A percentile compares a stretch with the other conserved stretches of the same genome.
Conservation (phyloP, 208 protist genomes). For the Wallacemonas sp. region DNA sequence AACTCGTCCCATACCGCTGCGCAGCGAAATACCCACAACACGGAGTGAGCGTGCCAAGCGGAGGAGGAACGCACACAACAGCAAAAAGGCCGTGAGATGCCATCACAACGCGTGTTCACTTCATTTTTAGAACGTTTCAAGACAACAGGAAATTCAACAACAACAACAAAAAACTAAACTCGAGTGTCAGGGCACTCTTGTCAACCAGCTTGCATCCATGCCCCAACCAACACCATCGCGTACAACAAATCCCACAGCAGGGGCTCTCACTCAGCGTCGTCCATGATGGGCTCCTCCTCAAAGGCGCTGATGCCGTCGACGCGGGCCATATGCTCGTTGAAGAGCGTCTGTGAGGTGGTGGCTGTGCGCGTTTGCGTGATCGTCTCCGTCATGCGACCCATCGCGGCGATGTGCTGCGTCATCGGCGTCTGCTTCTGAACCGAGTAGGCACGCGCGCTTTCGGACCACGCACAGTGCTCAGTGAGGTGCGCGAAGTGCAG, state of each 20-base stretch:
- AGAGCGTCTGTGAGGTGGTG: conserved; percentile 61
- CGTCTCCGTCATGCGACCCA: conserved; percentile 89
- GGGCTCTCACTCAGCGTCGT: conserved; percentile 63
- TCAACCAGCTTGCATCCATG: too few species aligned
- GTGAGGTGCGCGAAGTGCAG: conserved; percentile 75
- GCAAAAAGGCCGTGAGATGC: neutral
- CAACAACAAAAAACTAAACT: neutral
- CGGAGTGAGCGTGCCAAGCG: too few species aligned
- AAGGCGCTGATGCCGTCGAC: conserved; percentile 80
- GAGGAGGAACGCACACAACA: too few species aligned
- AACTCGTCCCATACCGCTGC: too few species aligned
- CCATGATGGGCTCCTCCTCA: conserved; percentile 77
- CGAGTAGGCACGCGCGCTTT: conserved; percentile 70
- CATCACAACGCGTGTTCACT: too few species aligned
- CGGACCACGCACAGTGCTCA: conserved; percentile 82
- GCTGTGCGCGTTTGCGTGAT: conserved; percentile 69
- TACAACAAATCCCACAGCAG: too few species aligned
- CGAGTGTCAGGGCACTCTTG: too few species aligned
- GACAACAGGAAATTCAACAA: neutral
- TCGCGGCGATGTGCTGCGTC: conserved; percentile 79
- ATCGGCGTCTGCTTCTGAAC: conserved; percentile 86
- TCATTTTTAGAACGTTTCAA: neutral
- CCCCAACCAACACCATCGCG: too few species aligned
- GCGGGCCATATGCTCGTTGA: conserved; percentile 79
- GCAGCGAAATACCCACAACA: too few species aligned